These are phyloP conservation scores for Podospora didyma DNA, from an alignment of 495 filamentous ascomycete genomes.

Conservation along the genomic window DNA sequence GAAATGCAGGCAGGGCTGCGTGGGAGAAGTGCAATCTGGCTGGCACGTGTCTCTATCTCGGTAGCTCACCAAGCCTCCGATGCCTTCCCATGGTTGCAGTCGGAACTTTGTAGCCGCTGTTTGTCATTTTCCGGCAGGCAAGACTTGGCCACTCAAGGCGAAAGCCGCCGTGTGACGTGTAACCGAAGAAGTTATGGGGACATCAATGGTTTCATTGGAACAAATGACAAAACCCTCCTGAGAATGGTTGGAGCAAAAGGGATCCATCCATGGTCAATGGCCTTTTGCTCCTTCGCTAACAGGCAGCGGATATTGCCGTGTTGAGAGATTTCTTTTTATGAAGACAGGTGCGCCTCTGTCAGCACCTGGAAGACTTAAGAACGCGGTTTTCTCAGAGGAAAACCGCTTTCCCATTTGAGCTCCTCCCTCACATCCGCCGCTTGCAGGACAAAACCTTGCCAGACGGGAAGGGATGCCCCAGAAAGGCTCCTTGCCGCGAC, in stretches of 20 bases:
- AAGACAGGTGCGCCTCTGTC: too few species aligned
- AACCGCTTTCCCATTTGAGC: conserved; percentile 1
- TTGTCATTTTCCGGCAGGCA: not conserved
- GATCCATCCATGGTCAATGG: too few species aligned
- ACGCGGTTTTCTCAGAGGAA: conserved; percentile 6
- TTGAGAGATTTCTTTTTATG: too few species aligned
- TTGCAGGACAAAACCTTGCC: not conserved
- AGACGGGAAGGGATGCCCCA: not conserved
- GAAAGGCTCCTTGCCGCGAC: not conserved
- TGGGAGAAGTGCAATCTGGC: not conserved
- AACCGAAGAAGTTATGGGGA: not conserved
- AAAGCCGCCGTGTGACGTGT: not conserved
- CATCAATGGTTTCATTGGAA: not conserved
- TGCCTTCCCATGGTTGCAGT: not conserved
- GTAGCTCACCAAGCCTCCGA: not conserved
- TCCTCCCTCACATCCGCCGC: not conserved
- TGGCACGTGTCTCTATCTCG: not conserved
- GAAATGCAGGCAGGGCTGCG: not conserved
- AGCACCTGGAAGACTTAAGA: not conserved
- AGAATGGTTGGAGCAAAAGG: too few species aligned
- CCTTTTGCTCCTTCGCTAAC: too few species aligned
- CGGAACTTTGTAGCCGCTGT: not conserved
- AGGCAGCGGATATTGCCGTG: too few species aligned
- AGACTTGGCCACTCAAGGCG: not conserved
- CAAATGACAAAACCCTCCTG: too few species aligned